Conservation (phyloP, 1,284 basidiomycete genomes). For the Quambalaria eucalypti region DNA sequence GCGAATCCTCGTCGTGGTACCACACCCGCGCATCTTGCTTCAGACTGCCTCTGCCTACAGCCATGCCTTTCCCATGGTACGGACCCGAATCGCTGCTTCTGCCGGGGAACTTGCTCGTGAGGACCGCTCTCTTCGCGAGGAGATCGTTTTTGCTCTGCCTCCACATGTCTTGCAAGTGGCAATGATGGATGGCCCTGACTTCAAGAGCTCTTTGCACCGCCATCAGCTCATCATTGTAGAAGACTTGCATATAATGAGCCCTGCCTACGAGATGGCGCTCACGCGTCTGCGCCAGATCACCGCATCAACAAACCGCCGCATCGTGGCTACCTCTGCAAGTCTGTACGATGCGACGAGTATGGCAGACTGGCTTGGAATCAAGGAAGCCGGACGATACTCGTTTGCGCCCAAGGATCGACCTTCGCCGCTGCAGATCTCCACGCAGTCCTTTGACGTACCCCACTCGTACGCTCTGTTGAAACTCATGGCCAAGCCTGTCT, state of each 20-base stretch:
- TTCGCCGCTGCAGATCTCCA: conserved; percentile 62
- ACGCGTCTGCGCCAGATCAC: conserved; percentile 55
- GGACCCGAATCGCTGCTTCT: conserved; percentile 27
- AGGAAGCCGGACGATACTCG: conserved; percentile 60
- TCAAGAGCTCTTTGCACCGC: neutral
- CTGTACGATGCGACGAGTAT: conserved; percentile 72
- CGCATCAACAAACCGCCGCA: conserved; percentile 58
- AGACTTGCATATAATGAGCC: conserved; percentile 73
- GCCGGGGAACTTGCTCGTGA: conserved; percentile 12
- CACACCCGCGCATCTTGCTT: neutral
- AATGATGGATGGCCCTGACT: neutral
- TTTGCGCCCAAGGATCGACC: conserved; percentile 78
- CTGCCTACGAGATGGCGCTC: conserved; percentile 72
- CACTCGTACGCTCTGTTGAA: conserved; percentile 81
- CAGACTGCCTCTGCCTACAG: neutral
- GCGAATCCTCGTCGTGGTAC: conserved; percentile 2
- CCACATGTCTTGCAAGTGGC: conserved; percentile 50
- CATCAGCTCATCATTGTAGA: conserved; percentile 67
- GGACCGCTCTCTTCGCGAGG: conserved; percentile 45
- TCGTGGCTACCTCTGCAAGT: conserved; percentile 69
- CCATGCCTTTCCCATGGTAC: conserved; percentile 21
- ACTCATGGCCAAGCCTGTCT: conserved; percentile 82
- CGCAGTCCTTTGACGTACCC: conserved; percentile 74
- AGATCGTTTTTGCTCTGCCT: conserved; percentile 4
- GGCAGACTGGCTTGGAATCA: conserved; percentile 72